Percentiles rank a stretch among this genome's conserved stretches.
These are phyloP conservation scores for Claviceps digitariae DNA, from an alignment of 2,329 filamentous ascomycete species.

Conservation along the genomic window DNA sequence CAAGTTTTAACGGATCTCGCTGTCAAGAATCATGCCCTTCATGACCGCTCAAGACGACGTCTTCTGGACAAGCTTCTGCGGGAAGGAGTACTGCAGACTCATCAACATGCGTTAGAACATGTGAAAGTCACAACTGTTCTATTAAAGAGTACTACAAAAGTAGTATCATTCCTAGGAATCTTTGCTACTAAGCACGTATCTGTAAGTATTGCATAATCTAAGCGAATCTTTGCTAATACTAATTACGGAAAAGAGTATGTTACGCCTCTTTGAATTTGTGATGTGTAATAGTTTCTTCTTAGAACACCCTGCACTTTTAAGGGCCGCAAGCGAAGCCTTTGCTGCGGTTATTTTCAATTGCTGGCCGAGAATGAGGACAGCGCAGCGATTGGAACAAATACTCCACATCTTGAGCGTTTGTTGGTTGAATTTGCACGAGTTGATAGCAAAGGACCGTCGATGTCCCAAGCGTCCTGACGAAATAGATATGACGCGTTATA, in stretches of 20 bases:
- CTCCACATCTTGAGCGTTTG: conserved; percentile 47
- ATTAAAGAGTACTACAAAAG: conserved; percentile 30
- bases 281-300: conserved; percentile 57
- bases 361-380: conserved; percentile 51
- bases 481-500: background rate
- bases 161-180: conserved; percentile 46
- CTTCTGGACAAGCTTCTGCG: conserved; percentile 42
- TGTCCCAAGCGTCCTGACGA: background rate
- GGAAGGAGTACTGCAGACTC: conserved; percentile 40
- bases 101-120: conserved; percentile 46
- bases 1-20: conserved; percentile 49
- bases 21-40: conserved; percentile 12
- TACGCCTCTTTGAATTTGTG: conserved; percentile 52
- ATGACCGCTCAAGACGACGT: conserved; percentile 15
- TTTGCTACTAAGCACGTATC: conserved; percentile 54
- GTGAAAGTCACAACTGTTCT: conserved; percentile 43
- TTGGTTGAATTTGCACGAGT: conserved; percentile 44
- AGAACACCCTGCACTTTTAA: conserved; percentile 37
- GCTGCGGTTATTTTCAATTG: conserved; percentile 45
- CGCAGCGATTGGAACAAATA: conserved; percentile 48
- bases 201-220: conserved; percentile 21
- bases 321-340: conserved; percentile 38
- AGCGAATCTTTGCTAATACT: background rate
- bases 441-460: conserved; percentile 5
- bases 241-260: conserved; percentile 35